Percentiles rank a stretch among this genome's conserved stretches.
phyloP scores from a whole-genome alignment of 1,139 yeast genomes.

The Saccharomyces hybrid region DNA sequence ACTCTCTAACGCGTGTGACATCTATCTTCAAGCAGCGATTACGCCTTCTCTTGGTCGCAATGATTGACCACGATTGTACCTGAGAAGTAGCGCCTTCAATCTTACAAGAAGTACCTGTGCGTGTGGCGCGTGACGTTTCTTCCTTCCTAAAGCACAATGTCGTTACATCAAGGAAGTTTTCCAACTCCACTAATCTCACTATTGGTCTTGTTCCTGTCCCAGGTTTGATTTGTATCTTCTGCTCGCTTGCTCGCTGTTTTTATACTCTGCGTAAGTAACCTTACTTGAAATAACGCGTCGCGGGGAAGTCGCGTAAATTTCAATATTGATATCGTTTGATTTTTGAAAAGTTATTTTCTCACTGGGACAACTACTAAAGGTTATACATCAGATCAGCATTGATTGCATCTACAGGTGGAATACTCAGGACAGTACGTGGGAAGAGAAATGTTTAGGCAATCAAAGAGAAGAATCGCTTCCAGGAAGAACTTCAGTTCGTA shows the following conservation, averaged over 20 bases:
- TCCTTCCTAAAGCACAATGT: background rate
- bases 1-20: background rate
- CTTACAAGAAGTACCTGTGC: background rate
- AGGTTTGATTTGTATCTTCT: background rate
- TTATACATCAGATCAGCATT: background rate
- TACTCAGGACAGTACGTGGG: background rate
- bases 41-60: background rate
- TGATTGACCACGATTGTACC: background rate
- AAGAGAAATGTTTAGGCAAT: conserved; percentile 57
- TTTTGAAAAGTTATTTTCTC: background rate
- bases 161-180: background rate
- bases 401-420: background rate
- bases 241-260: background rate
- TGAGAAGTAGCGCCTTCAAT: background rate
- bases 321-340: background rate
- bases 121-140: background rate
- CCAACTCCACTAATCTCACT: background rate
- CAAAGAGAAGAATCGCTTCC: conserved; percentile 68
- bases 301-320: background rate
- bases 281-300: background rate
- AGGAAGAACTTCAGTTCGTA: conserved; percentile 54
- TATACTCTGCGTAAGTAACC: background rate
- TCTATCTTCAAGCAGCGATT: background rate
- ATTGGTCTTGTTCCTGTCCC: background rate
- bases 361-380: background rate